Conservation (phyloP, 306 rosid genomes). For the Cucurbita pepo region DNA sequence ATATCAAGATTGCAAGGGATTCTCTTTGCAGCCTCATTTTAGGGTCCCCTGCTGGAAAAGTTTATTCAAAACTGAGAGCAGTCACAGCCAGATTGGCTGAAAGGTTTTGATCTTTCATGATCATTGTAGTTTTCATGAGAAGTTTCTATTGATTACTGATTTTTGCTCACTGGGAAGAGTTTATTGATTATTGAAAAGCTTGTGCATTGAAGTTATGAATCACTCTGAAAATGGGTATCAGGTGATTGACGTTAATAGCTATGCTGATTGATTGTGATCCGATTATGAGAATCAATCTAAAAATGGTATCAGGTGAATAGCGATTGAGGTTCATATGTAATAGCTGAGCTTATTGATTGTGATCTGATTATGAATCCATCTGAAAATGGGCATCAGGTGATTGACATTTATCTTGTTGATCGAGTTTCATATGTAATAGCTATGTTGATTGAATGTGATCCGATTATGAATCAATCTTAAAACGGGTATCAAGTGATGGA, state of each 20-base stretch:
- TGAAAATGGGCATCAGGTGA: not conserved
- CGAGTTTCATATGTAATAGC: not conserved
- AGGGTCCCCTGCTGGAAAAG: slow-evolving; percentile 83
- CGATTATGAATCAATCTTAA: not conserved
- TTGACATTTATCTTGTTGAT: not conserved
- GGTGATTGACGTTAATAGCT: not conserved
- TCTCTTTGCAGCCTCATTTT: slow-evolving; percentile 76
- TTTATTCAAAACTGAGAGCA: slow-evolving; percentile 63
- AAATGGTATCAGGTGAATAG: not conserved
- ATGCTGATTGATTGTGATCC: not conserved
- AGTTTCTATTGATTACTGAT: not conserved
- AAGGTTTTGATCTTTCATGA: slow-evolving; percentile 35
- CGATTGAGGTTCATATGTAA: not conserved
- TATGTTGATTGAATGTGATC: not conserved
- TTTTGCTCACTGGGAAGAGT: not conserved
- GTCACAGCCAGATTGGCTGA: slow-evolving; percentile 72
- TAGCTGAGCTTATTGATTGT: no score
- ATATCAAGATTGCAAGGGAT: slow-evolving; percentile 71
- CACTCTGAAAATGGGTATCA: not conserved
- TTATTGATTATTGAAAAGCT: not conserved
- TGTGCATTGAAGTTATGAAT: not conserved
- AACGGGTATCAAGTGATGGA: not conserved
- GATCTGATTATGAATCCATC: no score
- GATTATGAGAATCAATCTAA: not conserved
- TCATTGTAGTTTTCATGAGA: no score